Evolutionary conservation across 2,329 filamentous ascomycete genomes (phyloP).

Genomic region (Tolypocladium cylindrosporum): DNA sequence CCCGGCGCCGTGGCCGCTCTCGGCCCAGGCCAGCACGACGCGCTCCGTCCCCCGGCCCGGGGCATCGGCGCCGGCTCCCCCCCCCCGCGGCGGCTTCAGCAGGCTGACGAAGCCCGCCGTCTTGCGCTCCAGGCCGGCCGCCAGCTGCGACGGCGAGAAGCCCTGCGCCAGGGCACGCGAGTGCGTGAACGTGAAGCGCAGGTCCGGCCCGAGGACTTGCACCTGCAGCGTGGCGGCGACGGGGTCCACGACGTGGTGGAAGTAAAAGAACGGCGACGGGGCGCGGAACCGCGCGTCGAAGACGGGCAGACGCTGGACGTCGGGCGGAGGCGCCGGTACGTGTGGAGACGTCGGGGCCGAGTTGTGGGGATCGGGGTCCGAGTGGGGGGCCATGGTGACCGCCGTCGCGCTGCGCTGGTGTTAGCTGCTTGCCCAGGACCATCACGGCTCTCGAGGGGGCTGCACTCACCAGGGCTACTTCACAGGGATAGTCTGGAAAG

Average conservation of each 20-base stretch:
- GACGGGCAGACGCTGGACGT: neutral
- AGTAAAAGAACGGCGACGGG: slow-evolving; percentile 14
- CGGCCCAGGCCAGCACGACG: slow-evolving; percentile 19
- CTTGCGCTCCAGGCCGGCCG: slow-evolving; percentile 13
- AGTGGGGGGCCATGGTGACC: neutral
- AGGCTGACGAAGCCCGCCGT: slow-evolving; percentile 22
- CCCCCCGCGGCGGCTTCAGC: neutral
- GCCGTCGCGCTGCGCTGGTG: neutral
- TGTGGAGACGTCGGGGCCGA: neutral
- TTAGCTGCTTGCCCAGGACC: neutral
- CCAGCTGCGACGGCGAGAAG: slow-evolving; percentile 1
- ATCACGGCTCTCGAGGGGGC: neutral
- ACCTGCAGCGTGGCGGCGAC: slow-evolving; percentile 13
- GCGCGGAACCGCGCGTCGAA: slow-evolving; percentile 13
- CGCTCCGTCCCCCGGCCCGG: slow-evolving; percentile 5
- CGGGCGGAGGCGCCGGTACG: neutral
- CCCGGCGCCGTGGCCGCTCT: slow-evolving; percentile 22
- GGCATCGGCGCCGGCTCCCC: too few relatives aligned
- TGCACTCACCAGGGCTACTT: neutral
- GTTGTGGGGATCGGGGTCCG: neutral
- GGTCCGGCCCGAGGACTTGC: slow-evolving; percentile 21
- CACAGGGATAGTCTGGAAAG: too few relatives aligned
- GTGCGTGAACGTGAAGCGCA: slow-evolving; percentile 19
- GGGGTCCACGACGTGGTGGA: slow-evolving; percentile 19
- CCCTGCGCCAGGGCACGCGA: slow-evolving; percentile 6